These are phyloP conservation scores for Melanomma pulvis-pyrius DNA, from an alignment of 495 filamentous ascomycete species.

Conservation along the genomic window DNA sequence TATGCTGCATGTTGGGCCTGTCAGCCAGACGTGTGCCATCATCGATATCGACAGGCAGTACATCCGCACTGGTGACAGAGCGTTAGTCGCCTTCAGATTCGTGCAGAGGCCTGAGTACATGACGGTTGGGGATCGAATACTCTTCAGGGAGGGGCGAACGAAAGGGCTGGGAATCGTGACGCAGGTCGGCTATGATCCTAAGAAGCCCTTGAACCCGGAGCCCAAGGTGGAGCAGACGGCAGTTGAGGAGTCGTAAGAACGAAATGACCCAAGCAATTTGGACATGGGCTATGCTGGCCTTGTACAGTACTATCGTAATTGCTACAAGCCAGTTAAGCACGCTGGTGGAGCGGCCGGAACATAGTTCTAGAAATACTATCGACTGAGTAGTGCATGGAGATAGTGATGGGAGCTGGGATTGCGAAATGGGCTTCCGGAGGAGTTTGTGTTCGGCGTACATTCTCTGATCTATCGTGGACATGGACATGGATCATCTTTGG, in stretches of 20 bases:
- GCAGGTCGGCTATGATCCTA: conserved; percentile 80
- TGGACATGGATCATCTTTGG: no score
- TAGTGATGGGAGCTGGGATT: no score
- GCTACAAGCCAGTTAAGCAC: no score
- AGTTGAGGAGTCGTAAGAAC: background rate
- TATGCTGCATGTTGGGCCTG: conserved; percentile 95
- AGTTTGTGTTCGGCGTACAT: no score
- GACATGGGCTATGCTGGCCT: no score
- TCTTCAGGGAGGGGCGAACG: conserved; percentile 93
- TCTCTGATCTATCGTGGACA: no score
- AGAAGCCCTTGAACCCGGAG: conserved; percentile 53
- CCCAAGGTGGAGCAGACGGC: background rate
- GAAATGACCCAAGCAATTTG: no score
- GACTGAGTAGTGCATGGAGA: no score
- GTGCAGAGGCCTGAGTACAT: conserved; percentile 96
- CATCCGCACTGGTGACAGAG: conserved; percentile 91
- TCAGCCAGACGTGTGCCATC: conserved; percentile 94
- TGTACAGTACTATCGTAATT: no score
- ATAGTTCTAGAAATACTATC: no score
- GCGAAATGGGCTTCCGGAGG: no score
- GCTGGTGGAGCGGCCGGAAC: no score
- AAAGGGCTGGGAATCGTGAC: conserved; percentile 97
- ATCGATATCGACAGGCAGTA: conserved; percentile 97
- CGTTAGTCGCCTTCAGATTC: conserved; percentile 89
- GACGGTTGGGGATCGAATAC: conserved; percentile 79